A percentile compares a stretch with the other conserved stretches of the same genome.
Conservation (phyloP, 768 basidiomycete species). For the Pleurotus tuber-regium region DNA sequence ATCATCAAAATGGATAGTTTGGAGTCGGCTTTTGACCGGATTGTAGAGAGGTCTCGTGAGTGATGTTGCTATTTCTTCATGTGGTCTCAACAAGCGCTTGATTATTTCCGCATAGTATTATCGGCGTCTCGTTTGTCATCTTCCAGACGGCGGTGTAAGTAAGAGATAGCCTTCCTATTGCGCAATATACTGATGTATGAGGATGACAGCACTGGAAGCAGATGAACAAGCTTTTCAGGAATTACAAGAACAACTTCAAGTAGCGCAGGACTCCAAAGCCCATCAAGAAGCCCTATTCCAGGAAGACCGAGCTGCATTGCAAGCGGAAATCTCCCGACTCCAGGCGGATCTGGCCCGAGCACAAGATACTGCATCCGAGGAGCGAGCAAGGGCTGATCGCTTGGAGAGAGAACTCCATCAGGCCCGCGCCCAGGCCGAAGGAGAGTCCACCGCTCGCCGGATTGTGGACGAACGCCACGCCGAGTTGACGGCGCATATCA, state of each 20-base stretch:
- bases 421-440: constrained; percentile 60
- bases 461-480: constrained; percentile 64
- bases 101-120: constrained; percentile 47
- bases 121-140: constrained; percentile 70
- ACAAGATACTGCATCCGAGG: constrained; percentile 34
- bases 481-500: constrained; percentile 54
- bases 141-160: constrained; percentile 72
- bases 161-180: constrained; percentile 1
- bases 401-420: constrained; percentile 67
- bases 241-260: constrained; percentile 63
- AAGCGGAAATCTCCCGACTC: constrained; percentile 56
- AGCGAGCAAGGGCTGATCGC: constrained; percentile 51
- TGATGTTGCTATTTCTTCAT: constrained; percentile 15
- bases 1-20: constrained; percentile 77
- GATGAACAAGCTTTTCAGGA: constrained; percentile 76
- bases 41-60: constrained; percentile 82
- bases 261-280: constrained; percentile 51
- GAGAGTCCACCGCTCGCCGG: constrained; percentile 56
- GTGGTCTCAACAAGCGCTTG: neutral
- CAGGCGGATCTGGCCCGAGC: constrained; percentile 40
- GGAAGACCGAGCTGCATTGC: constrained; percentile 54
- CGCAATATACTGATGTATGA: constrained; percentile 6
- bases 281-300: constrained; percentile 57
- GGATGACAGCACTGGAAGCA: constrained; percentile 70
- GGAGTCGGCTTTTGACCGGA: constrained; percentile 78